Conservation (phyloP, 108 stramenopile species). For the Chaetoceros muelleri region DNA sequence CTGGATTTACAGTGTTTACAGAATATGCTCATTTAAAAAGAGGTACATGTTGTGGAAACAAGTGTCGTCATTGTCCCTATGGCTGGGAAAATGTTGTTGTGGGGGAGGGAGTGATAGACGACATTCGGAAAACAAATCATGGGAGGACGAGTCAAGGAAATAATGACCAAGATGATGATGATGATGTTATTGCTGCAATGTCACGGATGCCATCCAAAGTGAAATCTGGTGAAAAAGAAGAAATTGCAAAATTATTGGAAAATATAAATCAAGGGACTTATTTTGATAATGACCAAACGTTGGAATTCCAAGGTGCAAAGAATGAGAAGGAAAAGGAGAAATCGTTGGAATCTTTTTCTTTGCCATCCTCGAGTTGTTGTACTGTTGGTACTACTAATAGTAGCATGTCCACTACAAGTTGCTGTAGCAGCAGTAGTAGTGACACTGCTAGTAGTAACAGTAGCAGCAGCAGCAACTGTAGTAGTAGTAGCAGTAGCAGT, state of each 20-base stretch:
- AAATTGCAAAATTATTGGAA: conserved; percentile 13
- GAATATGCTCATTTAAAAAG: conserved; percentile 63
- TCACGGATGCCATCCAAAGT: conserved; percentile 18
- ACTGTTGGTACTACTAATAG: no score
- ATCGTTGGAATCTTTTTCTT: no score
- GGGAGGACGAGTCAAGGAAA: neutral
- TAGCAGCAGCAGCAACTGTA: neutral
- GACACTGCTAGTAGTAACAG: neutral
- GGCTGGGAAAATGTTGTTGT: conserved; percentile 69
- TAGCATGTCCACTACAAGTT: no score
- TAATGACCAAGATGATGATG: neutral
- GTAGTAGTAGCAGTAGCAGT: neutral
- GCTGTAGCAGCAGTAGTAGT: neutral
- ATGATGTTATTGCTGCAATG: neutral
- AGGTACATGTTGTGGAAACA: conserved; percentile 84
- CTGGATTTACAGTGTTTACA: conserved; percentile 87
- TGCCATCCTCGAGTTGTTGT: no score
- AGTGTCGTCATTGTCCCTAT: conserved; percentile 90
- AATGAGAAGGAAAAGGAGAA: no score
- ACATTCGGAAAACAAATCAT: neutral
- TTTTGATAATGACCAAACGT: conserved; percentile 13
- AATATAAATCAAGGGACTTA: conserved; percentile 26
- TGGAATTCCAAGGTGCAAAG: no score
- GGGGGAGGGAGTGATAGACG: neutral
- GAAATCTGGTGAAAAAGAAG: conserved; percentile 35